A percentile compares a stretch with the other conserved stretches of the same genome.
These are phyloP conservation scores for Vaucheria bursata DNA, from an alignment of 352 stramenopile species.

Conservation along the genomic window DNA sequence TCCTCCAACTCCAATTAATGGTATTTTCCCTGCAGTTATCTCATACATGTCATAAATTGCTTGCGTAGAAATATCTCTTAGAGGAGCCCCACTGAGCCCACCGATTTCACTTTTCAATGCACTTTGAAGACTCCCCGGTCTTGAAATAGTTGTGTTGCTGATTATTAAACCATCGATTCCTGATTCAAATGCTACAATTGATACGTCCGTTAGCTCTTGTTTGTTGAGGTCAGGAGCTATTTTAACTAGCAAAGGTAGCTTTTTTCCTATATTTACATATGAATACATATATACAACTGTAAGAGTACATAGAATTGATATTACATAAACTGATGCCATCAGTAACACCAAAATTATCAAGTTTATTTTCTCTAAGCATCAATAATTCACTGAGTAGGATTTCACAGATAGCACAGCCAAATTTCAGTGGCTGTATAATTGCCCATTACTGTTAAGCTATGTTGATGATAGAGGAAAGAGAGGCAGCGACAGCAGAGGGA, in stretches of 20 bases:
- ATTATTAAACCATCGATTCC: constrained; percentile 88
- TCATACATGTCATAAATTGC: constrained; percentile 87
- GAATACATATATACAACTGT: too few relatives aligned
- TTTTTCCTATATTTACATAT: not conserved
- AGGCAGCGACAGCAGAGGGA: too few relatives aligned
- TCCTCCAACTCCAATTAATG: constrained; percentile 89
- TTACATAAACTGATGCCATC: too few relatives aligned
- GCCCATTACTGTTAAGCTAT: too few relatives aligned
- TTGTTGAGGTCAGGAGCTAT: constrained; percentile 88
- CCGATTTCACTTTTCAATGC: constrained; percentile 66
- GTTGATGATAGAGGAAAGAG: too few relatives aligned
- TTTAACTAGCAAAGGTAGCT: constrained; percentile 87
- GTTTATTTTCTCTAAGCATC: too few relatives aligned
- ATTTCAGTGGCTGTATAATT: too few relatives aligned
- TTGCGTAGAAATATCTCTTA: constrained; percentile 83
- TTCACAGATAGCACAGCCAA: too few relatives aligned
- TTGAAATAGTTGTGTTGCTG: constrained; percentile 88
- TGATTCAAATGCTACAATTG: constrained; percentile 65
- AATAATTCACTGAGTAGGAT: too few relatives aligned
- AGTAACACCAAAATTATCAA: too few relatives aligned
- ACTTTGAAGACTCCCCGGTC: constrained; percentile 67
- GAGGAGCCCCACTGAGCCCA: constrained; percentile 84
- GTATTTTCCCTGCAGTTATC: constrained; percentile 74
- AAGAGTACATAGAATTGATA: too few relatives aligned
- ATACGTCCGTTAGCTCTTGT: constrained; percentile 89